phyloP scores from a whole-genome alignment of 1,284 basidiomycete genomes.

The Pascua sp. region DNA sequence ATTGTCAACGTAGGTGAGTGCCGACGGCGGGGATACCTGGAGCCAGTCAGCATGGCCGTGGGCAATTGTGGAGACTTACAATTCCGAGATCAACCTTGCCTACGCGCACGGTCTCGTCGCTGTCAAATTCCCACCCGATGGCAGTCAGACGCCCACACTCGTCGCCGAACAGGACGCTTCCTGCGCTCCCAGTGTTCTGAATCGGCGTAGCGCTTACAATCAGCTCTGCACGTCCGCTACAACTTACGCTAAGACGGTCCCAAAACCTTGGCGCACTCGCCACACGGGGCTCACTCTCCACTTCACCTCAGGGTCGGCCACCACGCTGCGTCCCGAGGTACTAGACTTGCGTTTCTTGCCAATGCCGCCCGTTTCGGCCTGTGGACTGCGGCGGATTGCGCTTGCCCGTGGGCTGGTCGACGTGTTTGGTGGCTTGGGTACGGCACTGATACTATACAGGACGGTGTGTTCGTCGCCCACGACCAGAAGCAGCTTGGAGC shows the following conservation, averaged over 20 bases:
- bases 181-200: conserved; percentile 20
- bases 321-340: conserved; percentile 21
- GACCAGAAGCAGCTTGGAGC: conserved; percentile 23
- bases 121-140: conserved; percentile 57
- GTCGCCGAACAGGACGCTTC: conserved; percentile 70
- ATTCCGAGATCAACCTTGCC: conserved; percentile 67
- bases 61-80: conserved; percentile 52
- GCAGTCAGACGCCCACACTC: conserved; percentile 68
- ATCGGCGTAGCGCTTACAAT: conserved; percentile 51
- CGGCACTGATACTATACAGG: conserved; percentile 22
- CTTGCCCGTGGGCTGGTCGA: conserved; percentile 26
- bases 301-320: conserved; percentile 13
- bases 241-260: conserved; percentile 43
- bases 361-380: conserved; percentile 29
- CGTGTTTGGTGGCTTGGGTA: neutral
- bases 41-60: conserved; percentile 2
- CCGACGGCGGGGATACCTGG: conserved; percentile 70
- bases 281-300: conserved; percentile 38
- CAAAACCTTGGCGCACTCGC: conserved; percentile 47
- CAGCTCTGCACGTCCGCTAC: conserved; percentile 35
- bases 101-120: conserved; percentile 51
- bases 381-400: conserved; percentile 30
- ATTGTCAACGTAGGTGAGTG: conserved; percentile 70
- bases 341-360: conserved; percentile 42
- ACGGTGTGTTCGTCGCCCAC: conserved; percentile 46